Percentiles rank a stretch among this genome's conserved stretches.
phyloP scores from a whole-genome alignment of 129 eudicot species.

The Lactuca saligna region DNA sequence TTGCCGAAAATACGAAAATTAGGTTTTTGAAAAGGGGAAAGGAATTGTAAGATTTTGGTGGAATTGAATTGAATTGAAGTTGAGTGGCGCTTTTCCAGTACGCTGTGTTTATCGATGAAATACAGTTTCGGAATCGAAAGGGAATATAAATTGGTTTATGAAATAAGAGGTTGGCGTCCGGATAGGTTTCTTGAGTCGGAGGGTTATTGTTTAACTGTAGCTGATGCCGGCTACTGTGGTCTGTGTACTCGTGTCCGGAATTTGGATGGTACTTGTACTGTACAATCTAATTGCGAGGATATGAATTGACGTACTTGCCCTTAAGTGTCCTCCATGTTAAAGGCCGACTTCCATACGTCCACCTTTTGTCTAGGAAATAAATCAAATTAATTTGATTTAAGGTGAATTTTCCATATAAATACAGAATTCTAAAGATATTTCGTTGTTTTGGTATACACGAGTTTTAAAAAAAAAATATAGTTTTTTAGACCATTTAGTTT shows the following conservation, averaged over 20 bases:
- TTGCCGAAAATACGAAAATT: not conserved
- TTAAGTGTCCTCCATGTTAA: not conserved
- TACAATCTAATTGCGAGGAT: not conserved
- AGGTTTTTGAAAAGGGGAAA: not conserved
- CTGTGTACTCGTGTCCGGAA: not conserved
- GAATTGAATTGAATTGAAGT: constrained; percentile 15
- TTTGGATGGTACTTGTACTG: not conserved
- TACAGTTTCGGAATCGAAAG: constrained; percentile 44
- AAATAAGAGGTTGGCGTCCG: constrained; percentile 32
- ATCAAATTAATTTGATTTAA: too few species aligned
- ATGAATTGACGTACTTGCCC: not conserved
- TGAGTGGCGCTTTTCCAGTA: constrained; percentile 35
- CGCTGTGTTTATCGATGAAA: constrained; percentile 26
- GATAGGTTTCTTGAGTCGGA: constrained; percentile 28
- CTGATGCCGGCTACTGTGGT: not conserved
- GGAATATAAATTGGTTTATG: constrained; percentile 23
- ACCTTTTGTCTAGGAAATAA: not conserved
- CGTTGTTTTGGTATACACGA: too few species aligned
- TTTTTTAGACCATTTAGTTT: too few species aligned
- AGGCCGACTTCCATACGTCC: not conserved
- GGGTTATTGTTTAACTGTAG: not conserved
- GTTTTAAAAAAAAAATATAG: too few species aligned
- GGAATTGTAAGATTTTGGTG: not conserved
- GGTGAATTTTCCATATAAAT: too few species aligned
- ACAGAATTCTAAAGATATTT: too few species aligned